Conservation (phyloP, 2,329 filamentous ascomycete species). For the Xylaria hypoxylon region DNA sequence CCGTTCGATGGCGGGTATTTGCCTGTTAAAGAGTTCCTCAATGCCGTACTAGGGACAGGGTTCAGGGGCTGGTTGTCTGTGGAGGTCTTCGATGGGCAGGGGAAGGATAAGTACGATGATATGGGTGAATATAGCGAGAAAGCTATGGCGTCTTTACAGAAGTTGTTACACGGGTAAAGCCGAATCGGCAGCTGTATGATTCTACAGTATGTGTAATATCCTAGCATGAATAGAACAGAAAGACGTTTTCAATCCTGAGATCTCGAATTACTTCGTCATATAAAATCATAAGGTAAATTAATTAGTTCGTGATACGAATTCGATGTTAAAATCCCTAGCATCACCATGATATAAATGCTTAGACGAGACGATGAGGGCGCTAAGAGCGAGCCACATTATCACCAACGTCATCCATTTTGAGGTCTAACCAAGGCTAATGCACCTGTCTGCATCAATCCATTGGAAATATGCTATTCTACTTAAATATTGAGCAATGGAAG, state of each 20-base stretch:
- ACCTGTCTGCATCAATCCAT: not conserved
- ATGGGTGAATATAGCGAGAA: slow-evolving; percentile 61
- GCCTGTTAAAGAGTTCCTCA: slow-evolving; percentile 72
- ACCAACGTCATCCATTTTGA: slow-evolving; percentile 5
- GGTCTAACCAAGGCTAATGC: not conserved
- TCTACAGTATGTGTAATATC: not conserved
- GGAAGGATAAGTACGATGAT: slow-evolving; percentile 59
- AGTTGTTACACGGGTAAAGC: slow-evolving; percentile 45
- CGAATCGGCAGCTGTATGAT: not conserved
- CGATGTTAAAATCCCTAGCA: not conserved
- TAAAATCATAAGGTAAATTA: too few species aligned
- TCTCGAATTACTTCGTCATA: too few species aligned
- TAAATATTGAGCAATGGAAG: not conserved
- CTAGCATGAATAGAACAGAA: too few species aligned
- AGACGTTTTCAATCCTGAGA: too few species aligned
- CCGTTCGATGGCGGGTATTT: slow-evolving; percentile 79
- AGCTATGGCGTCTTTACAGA: slow-evolving; percentile 61
- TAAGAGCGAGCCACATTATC: slow-evolving; percentile 11
- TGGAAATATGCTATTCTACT: not conserved
- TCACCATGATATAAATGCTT: not conserved
- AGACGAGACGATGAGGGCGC: not conserved
- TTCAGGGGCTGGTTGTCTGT: slow-evolving; percentile 75
- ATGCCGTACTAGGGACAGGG: slow-evolving; percentile 74
- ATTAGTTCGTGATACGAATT: too few species aligned
- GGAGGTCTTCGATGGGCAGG: slow-evolving; percentile 75